A percentile compares a stretch with the other conserved stretches of the same genome.
Conservation (phyloP, 1,284 basidiomycete species). For the Ceratobasidium sp. region DNA sequence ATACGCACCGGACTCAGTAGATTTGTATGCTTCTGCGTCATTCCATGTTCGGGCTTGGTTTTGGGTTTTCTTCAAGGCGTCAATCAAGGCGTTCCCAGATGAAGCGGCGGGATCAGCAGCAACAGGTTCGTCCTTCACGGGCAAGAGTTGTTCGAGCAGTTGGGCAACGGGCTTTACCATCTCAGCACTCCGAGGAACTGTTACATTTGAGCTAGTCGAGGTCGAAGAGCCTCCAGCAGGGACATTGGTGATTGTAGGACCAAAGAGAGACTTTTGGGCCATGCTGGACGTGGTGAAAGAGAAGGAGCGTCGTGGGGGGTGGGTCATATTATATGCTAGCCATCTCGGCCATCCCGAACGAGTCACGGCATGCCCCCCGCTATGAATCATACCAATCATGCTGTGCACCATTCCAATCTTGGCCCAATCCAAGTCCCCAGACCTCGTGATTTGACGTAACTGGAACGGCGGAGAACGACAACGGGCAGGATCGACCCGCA, state of each 20-base stretch:
- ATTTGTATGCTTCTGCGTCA: constrained; percentile 34
- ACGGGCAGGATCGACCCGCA: neutral
- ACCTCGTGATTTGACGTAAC: constrained; percentile 38
- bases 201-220: constrained; percentile 8
- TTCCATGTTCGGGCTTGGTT: constrained; percentile 42
- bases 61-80: constrained; percentile 33
- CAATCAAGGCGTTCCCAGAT: constrained; percentile 25
- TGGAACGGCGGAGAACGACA: neutral
- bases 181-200: constrained; percentile 23
- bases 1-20: constrained; percentile 31
- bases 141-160: constrained; percentile 42
- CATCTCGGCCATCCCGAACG: constrained; percentile 7
- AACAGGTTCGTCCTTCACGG: constrained; percentile 13
- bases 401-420: constrained; percentile 30
- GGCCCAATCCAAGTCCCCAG: neutral
- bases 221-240: constrained; percentile 5
- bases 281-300: neutral
- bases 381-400: constrained; percentile 37
- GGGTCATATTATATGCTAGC: constrained; percentile 20
- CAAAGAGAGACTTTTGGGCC: constrained; percentile 41
- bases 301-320: neutral
- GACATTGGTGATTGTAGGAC: constrained; percentile 30
- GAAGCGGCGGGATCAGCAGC: neutral
- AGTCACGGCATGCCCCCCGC: constrained; percentile 22
- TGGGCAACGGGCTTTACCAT: constrained; percentile 29